Evolutionary conservation across 2,329 filamentous ascomycete species (phyloP).

Genomic region (Aschersonia sp.): DNA sequence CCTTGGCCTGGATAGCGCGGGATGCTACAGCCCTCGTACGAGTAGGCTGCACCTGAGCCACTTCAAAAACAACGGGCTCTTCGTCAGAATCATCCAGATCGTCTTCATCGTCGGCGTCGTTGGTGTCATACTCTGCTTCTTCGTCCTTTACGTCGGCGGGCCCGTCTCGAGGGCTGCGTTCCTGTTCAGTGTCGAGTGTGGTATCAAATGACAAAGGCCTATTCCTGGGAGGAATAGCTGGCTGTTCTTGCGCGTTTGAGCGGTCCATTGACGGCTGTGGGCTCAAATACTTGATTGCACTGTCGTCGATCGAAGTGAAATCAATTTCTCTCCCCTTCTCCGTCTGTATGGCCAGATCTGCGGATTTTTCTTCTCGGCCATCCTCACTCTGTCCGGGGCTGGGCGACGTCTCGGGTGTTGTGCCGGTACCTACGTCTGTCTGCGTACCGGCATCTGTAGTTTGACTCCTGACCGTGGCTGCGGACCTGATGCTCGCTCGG

Average conservation of each 20-base stretch:
- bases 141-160: conserved; percentile 1
- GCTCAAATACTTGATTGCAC: conserved; percentile 30
- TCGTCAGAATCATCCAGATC: conserved; percentile 35
- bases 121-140: conserved; percentile 11
- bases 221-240: conserved; percentile 5
- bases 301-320: conserved; percentile 43
- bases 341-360: conserved; percentile 20
- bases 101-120: conserved; percentile 25
- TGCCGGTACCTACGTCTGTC: conserved; percentile 30
- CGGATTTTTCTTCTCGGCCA: conserved; percentile 25
- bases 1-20: conserved; percentile 55
- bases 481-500: conserved; percentile 62
- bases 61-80: conserved; percentile 55
- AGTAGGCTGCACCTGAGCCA: conserved; percentile 42
- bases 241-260: not conserved
- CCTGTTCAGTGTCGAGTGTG: not conserved
- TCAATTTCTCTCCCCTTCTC: conserved; percentile 32
- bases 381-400: conserved; percentile 41
- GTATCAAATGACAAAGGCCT: not conserved
- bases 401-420: conserved; percentile 38
- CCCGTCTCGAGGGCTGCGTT: not conserved
- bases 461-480: conserved; percentile 52
- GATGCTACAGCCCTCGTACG: conserved; percentile 43
- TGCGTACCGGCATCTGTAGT: conserved; percentile 58
- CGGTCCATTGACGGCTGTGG: conserved; percentile 20